Conservation (phyloP, 768 basidiomycete genomes). For the Boletus sp. region DNA sequence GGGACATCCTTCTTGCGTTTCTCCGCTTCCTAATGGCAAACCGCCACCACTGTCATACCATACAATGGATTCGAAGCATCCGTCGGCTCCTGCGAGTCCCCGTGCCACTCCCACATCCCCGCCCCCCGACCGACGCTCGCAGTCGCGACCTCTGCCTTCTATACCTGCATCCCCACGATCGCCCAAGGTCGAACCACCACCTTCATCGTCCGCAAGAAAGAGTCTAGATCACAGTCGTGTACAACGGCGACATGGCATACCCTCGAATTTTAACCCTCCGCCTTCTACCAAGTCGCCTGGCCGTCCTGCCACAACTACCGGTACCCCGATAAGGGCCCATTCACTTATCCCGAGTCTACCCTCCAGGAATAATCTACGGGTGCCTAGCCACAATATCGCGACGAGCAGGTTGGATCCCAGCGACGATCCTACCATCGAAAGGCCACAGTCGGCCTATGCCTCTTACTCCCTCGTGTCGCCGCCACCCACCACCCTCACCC, state of each 20-base stretch:
- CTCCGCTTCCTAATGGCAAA: constrained; percentile 18
- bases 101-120: constrained; percentile 9
- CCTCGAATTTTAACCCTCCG: not conserved
- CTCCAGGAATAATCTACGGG: not conserved
- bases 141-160: constrained; percentile 19
- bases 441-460: constrained; percentile 30
- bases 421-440: not conserved
- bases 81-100: constrained; percentile 17
- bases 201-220: constrained; percentile 18
- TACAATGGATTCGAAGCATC: constrained; percentile 24
- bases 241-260: constrained; percentile 9
- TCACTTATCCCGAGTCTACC: not conserved
- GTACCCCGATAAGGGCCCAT: constrained; percentile 16
- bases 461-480: constrained; percentile 19
- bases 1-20: not conserved
- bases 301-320: constrained; percentile 44
- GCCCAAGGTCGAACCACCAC: constrained; percentile 15
- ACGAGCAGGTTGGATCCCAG: constrained; percentile 3
- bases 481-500: constrained; percentile 14
- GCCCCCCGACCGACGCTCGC: constrained; percentile 9
- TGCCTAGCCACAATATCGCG: not conserved
- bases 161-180: constrained; percentile 34
- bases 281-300: constrained; percentile 15
- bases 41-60: constrained; percentile 2
- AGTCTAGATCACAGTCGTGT: constrained; percentile 17